Evolutionary conservation across 2,329 filamentous ascomycete species (phyloP).

Genomic region (Dothiorella sarmentorum): DNA sequence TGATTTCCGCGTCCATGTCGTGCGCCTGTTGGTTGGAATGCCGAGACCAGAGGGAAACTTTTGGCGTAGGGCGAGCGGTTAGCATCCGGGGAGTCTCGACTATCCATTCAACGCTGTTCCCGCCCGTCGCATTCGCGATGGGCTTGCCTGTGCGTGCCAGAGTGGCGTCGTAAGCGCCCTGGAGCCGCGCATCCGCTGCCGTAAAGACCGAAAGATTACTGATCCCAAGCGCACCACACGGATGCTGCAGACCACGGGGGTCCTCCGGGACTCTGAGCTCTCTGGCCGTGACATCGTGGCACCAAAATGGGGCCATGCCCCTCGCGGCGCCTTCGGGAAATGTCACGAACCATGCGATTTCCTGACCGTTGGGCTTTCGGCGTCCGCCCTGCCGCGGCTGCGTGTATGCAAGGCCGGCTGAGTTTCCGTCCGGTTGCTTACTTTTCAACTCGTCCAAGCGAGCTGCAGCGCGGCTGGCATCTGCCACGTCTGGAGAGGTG

Average conservation of each 20-base stretch:
- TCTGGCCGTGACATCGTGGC: constrained; percentile 56
- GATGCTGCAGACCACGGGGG: constrained; percentile 44
- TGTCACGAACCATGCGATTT: constrained; percentile 59
- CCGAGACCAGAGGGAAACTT: background rate
- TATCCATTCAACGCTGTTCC: background rate
- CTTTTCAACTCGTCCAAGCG: background rate
- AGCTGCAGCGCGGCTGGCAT: background rate
- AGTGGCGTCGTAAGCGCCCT: constrained; percentile 4
- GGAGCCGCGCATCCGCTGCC: background rate
- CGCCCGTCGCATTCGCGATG: background rate
- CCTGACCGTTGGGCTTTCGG: constrained; percentile 51
- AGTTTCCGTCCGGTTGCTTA: background rate
- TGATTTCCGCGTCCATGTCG: background rate
- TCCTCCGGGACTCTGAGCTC: constrained; percentile 53
- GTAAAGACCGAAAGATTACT: constrained; percentile 28
- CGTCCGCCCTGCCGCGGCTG: background rate
- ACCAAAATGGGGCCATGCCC: constrained; percentile 62
- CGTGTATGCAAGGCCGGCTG: background rate
- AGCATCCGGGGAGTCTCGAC: background rate
- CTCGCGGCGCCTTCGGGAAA: constrained; percentile 45
- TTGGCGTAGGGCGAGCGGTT: background rate
- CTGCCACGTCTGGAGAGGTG: constrained; percentile 38
- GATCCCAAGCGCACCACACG: constrained; percentile 50
- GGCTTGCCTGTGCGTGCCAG: background rate
- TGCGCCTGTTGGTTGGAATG: background rate